Base-by-base conservation (phyloP, 441 rosid genomes). In the Jatropha podagrica region DNA sequence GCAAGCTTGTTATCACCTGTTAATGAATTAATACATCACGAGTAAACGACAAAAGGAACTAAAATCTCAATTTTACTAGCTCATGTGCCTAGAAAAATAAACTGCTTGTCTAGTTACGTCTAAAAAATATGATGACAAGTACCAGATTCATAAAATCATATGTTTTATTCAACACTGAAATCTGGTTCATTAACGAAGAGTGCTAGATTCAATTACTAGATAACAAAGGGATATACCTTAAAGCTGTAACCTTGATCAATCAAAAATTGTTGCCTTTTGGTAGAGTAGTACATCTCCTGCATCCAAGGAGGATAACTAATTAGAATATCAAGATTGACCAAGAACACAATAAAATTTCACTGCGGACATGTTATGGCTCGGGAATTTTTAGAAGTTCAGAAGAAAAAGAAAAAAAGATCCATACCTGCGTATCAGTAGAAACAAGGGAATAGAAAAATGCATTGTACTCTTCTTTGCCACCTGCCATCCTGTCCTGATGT, bases 201-300 rank as follows among this genome's bases (percentile, higher is more conserved):
- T 60, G 71, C 40, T 48, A 38, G 10, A 66, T 78, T 68, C 38
- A 75, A 54, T 46, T 14, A 52, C 12, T 4, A 38, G 10, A 60
- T 10, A 4, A 26, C 7, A 55, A 64, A 41, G 74, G 23, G 26
- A 66, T 26, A 2, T 75, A 89, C 96, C 97, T 96, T 93, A 63
- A 96, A 93, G 83, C 98, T 96, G 73, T 92, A 96, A 82, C 97
- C 98, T 86, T 96, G 99, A 87, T 96, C 98, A 14, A 96, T 93
- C 85, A 96, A 82, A 79, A 96, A 93, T 82, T 96, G 99, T 75
- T 96, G 99, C 83, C 97, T 85, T 85, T 93, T 94, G 68, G 98
- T 96, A 48, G 99, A 94, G 83, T 94, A 94, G 77, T 92, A 96
- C 99, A 94, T 93, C 83, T 94, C 99, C 97, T 95, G 81, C 79